phyloP scores from a whole-genome alignment of 805 yeast genomes.

The Candida ascalaphidarum region DNA sequence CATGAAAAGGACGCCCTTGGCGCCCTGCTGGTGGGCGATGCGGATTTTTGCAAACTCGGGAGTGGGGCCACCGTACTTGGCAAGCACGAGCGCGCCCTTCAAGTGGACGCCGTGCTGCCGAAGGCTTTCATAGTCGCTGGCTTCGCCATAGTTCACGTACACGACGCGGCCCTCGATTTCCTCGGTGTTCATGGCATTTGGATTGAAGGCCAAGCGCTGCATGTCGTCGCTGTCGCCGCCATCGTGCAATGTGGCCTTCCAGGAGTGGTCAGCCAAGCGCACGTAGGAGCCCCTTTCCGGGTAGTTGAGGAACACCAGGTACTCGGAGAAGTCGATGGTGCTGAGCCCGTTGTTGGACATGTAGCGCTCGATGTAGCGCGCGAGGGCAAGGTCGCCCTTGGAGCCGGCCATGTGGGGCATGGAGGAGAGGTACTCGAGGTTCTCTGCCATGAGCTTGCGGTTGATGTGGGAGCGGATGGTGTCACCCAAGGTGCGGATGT shows the following conservation, averaged over 20 bases:
- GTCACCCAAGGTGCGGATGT: conserved; percentile 42
- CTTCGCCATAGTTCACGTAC: conserved; percentile 62
- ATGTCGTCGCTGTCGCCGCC: conserved; percentile 17
- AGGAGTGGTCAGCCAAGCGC: conserved; percentile 22
- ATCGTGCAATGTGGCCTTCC: conserved; percentile 31
- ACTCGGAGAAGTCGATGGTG: conserved; percentile 39
- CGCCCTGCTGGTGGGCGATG: conserved; percentile 49
- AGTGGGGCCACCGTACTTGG: conserved; percentile 45
- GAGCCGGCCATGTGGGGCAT: conserved; percentile 90
- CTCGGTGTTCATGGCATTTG: conserved; percentile 44
- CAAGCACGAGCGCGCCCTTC: conserved; percentile 44
- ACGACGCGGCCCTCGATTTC: conserved; percentile 44
- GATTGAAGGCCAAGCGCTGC: conserved; percentile 51
- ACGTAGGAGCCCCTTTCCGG: conserved; percentile 34
- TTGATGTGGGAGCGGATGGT: conserved; percentile 46
- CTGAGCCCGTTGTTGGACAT: conserved; percentile 51
- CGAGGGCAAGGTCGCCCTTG: conserved; percentile 69
- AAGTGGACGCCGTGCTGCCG: conserved; percentile 26
- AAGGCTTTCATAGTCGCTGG: conserved; percentile 42
- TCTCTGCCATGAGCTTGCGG: conserved; percentile 49
- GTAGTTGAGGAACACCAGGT: conserved; percentile 55
- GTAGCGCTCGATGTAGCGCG: conserved; percentile 53
- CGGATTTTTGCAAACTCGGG: conserved; percentile 30
- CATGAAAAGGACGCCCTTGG: conserved; percentile 62
- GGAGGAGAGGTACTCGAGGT: conserved; percentile 62